A percentile compares a stretch with the other conserved stretches of the same genome.
phyloP scores from a whole-genome alignment of 2,329 filamentous ascomycete genomes.

The Xylaria multiplex region DNA sequence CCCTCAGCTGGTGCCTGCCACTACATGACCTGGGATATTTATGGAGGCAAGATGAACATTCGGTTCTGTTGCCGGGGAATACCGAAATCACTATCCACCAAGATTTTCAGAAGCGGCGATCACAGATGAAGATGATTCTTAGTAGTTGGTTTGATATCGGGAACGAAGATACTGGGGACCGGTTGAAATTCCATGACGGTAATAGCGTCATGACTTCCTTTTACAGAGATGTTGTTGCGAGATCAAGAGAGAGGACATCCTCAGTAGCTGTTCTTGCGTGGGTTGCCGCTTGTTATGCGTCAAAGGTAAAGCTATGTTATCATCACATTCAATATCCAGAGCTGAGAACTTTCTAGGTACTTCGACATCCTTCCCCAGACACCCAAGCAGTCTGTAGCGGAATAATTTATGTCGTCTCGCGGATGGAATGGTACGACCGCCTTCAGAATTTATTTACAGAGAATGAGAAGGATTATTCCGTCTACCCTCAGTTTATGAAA shows the following conservation, averaged over 20 bases:
- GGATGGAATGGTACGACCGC: slow-evolving; percentile 3
- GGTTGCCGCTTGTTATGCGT: slow-evolving; percentile 8
- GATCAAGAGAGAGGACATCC: background rate
- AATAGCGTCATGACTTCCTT: no score
- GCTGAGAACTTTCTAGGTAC: background rate
- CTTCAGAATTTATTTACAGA: background rate
- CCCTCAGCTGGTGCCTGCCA: no score
- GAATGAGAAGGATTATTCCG: background rate
- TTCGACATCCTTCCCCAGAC: background rate
- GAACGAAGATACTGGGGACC: no score
- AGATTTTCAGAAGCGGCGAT: no score
- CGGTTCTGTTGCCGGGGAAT: no score
- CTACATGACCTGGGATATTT: no score
- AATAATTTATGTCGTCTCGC: background rate
- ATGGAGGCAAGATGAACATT: no score
- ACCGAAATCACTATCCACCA: no score
- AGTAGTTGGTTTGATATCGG: no score
- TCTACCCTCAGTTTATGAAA: background rate
- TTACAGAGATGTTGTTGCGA: background rate
- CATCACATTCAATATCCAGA: background rate
- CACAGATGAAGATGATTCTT: no score
- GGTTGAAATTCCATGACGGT: no score
- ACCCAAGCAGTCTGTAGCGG: background rate
- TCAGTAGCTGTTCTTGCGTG: background rate
- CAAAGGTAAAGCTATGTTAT: background rate